Percentiles rank a stretch among this genome's conserved stretches.
Conservation (phyloP, 257 asterid species). For the Handroanthus guayacan region DNA sequence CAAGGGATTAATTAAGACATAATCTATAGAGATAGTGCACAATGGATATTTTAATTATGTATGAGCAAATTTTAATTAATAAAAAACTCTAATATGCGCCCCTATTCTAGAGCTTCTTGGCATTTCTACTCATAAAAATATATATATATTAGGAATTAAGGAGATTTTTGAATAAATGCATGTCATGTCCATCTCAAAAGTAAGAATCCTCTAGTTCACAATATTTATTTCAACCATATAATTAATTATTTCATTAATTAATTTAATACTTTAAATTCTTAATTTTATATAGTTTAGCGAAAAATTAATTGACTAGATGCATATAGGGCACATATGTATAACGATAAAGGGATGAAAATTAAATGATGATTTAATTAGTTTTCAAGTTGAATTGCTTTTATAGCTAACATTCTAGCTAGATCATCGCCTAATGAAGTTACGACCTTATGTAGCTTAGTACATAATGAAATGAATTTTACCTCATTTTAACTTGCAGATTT, state of each 20-base stretch:
- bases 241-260: too few species aligned
- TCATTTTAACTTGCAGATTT: too few species aligned
- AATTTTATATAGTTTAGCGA: background rate
- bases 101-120: background rate
- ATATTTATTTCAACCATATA: background rate
- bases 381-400: slow-evolving; percentile 10
- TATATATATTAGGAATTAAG: background rate
- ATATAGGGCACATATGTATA: background rate
- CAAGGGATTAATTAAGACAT: too few species aligned
- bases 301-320: background rate
- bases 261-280: background rate
- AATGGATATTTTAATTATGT: too few species aligned
- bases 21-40: too few species aligned
- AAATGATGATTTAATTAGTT: too few species aligned
- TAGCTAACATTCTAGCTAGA: slow-evolving; percentile 15
- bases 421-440: background rate
- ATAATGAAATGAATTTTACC: background rate
- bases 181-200: background rate
- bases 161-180: background rate
- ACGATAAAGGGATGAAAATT: background rate
- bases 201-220: background rate
- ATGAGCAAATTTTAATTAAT: too few species aligned
- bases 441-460: background rate
- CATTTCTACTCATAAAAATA: background rate
- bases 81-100: too few species aligned